Evolutionary conservation across 148 eudicot species (phyloP), one percentile per base, ranked within the genome.

Genomic region (Cornus florida): DNA sequence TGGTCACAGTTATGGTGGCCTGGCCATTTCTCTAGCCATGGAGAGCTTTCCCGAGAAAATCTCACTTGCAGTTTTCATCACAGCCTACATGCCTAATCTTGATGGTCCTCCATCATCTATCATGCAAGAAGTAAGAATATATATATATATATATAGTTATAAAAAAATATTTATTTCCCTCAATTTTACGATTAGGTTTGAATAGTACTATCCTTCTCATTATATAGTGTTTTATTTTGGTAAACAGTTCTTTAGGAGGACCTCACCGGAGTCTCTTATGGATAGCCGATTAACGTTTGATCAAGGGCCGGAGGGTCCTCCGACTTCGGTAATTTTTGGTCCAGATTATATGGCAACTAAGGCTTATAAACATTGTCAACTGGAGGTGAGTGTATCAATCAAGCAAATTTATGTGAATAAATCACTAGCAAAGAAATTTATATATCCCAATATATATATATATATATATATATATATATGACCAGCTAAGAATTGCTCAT

Each of bases 1-100:
- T 22, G 92, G 88, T 9, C 90, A 89, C 66, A 85, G 92, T 60
- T 82, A 71, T 41, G 92, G 90, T 23, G 90, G 92, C 9, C 67
- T 83, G 12, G 69, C 74, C 13, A 80, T 87, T 23, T 75, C 92
- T 75, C 64, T 81, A 1, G 92, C 88, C 24, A 85, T 84, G 87
- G 88, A 89, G 70, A 75, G 22, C 64, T 86, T 81, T 46, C 85
- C 85, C 1, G 69, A 75, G 24, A 90, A 86, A 78, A 75, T 86
- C 56, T 81, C 84, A 0, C 76, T 78, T n/a, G 89, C 84, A 5
- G 88, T 88, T 13, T 90, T 88, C 48, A 7, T 88, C 39, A 79
- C 81, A 11, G 88, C 93, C 23, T 70, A 41, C 72, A 88, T 90
- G 93, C 91, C 91, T 32, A 84, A 86, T 69, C 76, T 72, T 4